A percentile compares a stretch with the other conserved stretches of the same genome.
These are phyloP conservation scores for Cyberlindnera veronae DNA, from an alignment of 805 yeast genomes.

Conservation along the genomic window DNA sequence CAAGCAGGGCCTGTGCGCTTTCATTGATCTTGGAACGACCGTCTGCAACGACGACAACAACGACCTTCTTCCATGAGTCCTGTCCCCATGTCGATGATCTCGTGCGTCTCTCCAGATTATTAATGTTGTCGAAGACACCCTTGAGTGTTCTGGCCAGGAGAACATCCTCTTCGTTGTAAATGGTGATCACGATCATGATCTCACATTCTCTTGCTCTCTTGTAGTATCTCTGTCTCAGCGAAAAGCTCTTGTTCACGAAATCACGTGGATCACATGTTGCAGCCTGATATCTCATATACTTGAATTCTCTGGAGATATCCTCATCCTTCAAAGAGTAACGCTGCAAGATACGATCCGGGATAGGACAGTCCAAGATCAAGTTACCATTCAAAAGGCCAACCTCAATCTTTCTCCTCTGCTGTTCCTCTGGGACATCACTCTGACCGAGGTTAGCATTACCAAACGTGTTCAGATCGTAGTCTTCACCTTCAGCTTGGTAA, in stretches of 20 bases:
- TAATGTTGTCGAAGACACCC: slow-evolving; percentile 86
- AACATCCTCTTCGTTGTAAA: slow-evolving; percentile 87
- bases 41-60: slow-evolving; percentile 85
- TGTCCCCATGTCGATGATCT: slow-evolving; percentile 86
- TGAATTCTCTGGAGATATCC: slow-evolving; percentile 56
- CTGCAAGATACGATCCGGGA: slow-evolving; percentile 60
- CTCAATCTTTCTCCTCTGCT: slow-evolving; percentile 37
- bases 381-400: slow-evolving; percentile 55
- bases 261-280: slow-evolving; percentile 88
- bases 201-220: slow-evolving; percentile 80
- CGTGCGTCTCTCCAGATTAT: slow-evolving; percentile 62
- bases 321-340: slow-evolving; percentile 44
- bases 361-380: slow-evolving; percentile 84
- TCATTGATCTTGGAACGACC: slow-evolving; percentile 85
- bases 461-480: slow-evolving; percentile 27
- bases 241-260: slow-evolving; percentile 58
- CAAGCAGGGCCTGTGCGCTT: slow-evolving; percentile 72
- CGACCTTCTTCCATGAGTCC: slow-evolving; percentile 92
- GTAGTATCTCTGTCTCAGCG: slow-evolving; percentile 80
- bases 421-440: slow-evolving; percentile 38
- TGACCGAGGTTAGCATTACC: slow-evolving; percentile 40
- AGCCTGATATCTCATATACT: slow-evolving; percentile 89
- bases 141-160: slow-evolving; percentile 80
- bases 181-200: slow-evolving; percentile 77
- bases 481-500: slow-evolving; percentile 24